phyloP scores from a whole-genome alignment of 192 early-diverging fungal species.

The Coemansia sp. region DNA sequence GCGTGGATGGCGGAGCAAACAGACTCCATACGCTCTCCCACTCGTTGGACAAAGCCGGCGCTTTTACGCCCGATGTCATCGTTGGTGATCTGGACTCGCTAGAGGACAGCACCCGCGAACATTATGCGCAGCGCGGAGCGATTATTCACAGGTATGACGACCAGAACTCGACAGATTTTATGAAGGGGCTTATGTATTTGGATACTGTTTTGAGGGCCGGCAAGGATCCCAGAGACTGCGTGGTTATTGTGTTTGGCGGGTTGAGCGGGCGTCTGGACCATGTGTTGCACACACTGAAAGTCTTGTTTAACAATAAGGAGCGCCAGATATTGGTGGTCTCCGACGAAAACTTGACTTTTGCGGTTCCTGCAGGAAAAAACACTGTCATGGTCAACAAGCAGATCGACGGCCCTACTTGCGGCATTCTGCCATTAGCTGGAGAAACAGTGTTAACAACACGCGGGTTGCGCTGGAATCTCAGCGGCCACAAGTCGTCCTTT shows the following conservation, averaged over 20 bases:
- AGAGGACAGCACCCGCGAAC: conserved; percentile 58
- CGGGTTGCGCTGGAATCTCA: conserved; percentile 84
- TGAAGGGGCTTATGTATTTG: conserved; percentile 75
- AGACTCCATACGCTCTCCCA: conserved; percentile 70
- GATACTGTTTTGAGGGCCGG: conserved; percentile 18
- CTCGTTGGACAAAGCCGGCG: conserved; percentile 16
- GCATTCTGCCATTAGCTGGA: conserved; percentile 77
- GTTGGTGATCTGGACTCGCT: conserved; percentile 89
- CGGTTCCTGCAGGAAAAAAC: conserved; percentile 65
- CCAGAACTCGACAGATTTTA: conserved; percentile 79
- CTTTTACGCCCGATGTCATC: conserved; percentile 68
- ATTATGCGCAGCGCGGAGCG: conserved; percentile 59
- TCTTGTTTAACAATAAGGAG: conserved; percentile 64
- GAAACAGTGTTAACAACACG: conserved; percentile 65
- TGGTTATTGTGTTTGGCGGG: conserved; percentile 79
- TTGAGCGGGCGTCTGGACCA: conserved; percentile 91
- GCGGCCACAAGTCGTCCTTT: conserved; percentile 60
- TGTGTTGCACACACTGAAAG: conserved; percentile 75
- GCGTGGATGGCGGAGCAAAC: conserved; percentile 92
- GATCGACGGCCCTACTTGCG: conserved; percentile 85
- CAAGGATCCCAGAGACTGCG: conserved; percentile 25
- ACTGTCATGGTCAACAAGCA: conserved; percentile 62
- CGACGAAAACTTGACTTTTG: conserved; percentile 70
- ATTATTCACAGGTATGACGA: conserved; percentile 51
- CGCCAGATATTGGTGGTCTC: conserved; percentile 68